A percentile compares a stretch with the other conserved stretches of the same genome.
These are phyloP conservation scores for Isatis lusitanica DNA, from an alignment of 441 rosid species.

Conservation along the genomic window DNA sequence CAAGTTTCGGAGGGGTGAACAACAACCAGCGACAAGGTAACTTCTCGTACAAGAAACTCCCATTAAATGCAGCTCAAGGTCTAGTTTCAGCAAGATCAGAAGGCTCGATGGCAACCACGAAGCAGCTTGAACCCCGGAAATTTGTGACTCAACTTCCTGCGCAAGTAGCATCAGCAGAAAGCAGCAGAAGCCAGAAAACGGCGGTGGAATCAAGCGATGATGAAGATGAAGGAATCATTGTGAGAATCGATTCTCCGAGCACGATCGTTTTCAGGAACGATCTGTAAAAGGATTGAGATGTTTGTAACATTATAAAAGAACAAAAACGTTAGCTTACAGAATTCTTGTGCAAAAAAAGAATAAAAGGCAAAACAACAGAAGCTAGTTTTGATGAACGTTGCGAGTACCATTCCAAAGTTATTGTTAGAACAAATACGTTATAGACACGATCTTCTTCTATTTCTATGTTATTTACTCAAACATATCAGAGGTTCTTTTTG, in stretches of 20 bases:
- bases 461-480: not conserved
- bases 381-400: not conserved
- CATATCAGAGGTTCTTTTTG: not conserved
- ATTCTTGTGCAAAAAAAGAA: not conserved
- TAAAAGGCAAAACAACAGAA: not conserved
- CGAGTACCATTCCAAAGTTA: not conserved
- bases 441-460: not conserved
- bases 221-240: slow-evolving; percentile 49
- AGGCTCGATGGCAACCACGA: slow-evolving; percentile 41
- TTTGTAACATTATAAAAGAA: not conserved
- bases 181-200: slow-evolving; percentile 20
- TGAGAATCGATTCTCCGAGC: slow-evolving; percentile 78
- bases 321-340: not conserved
- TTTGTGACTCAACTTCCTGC: slow-evolving; percentile 17
- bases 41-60: slow-evolving; percentile 40
- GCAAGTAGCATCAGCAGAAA: not conserved
- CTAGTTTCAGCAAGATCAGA: slow-evolving; percentile 62
- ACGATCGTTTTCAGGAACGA: slow-evolving; percentile 31
- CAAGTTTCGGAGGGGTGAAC: slow-evolving; percentile 36
- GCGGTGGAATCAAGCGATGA: slow-evolving; percentile 28
- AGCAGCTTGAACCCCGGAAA: slow-evolving; percentile 38
- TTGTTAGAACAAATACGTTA: not conserved
- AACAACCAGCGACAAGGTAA: slow-evolving; percentile 41
- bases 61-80: slow-evolving; percentile 22
- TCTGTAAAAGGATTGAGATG: not conserved